Base-by-base conservation (phyloP, 768 basidiomycete genomes). In the Fistulinella prunicolor region DNA sequence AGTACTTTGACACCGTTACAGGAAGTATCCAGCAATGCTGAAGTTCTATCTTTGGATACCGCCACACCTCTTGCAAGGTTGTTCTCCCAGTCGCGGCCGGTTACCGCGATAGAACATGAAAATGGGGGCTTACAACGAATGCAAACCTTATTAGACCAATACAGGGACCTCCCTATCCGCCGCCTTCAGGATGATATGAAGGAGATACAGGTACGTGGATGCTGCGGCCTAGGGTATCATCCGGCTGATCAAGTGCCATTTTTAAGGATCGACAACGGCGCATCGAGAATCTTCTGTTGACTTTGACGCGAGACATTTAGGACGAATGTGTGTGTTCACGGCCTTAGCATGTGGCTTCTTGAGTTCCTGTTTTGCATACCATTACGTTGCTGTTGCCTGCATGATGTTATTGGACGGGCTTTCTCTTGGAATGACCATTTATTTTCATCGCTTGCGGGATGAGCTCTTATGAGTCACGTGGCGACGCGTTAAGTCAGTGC, bases 181-280 rank as follows among this genome's bases (percentile, higher is more conserved):
- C 76, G 68, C 52, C 68, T 93, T 30, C 85, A 80, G 65, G 84
- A 85, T 3, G 88, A 92, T 64, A 85, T 93, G 79, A 88, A 82
- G 62, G 89, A 91, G 61, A 65, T 91, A 23, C 86, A 87, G 76
- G 86, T 86, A 38, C 40, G 74, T 65, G 19, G 24, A 41, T 35
- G 21, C 20, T 48, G 3, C 17, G 6, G 4, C 12, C 17, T 16
- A 34, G 26, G 26, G 30, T 14, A 4, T 32, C 7, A 26, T 38
- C 28, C 9, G 41, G n/a, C 28, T 56, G 13, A 53, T 42, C 10
- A 17, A n/a, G n/a, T n/a, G n/a, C n/a, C 39, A 13, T 23, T 43
- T 50, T 23, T 12, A 52, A 85, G 81, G 81, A 87, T 47, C 83
- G 85, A 38, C 88, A 90, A 69, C 81, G 82, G 16, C 78, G 88